Percentiles rank a stretch among this genome's conserved stretches.
Conservation (phyloP, 768 basidiomycete genomes). For the Agaricus sinodeliciosus region DNA sequence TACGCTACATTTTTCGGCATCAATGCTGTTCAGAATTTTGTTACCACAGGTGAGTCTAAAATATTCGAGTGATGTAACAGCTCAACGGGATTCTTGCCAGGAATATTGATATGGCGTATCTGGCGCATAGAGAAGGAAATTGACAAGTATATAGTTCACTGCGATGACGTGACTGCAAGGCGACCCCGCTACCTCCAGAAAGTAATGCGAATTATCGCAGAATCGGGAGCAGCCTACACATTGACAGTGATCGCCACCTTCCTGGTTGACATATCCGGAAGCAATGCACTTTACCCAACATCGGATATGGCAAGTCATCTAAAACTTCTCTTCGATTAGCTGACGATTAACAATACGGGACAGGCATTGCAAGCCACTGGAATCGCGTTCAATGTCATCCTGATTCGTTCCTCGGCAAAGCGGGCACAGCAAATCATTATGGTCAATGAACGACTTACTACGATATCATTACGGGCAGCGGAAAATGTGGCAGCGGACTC, state of each 20-base stretch:
- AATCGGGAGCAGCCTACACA: constrained; percentile 5
- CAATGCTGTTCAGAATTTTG: constrained; percentile 2
- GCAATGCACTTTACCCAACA: neutral
- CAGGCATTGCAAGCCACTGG: neutral
- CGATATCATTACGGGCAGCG: too few species aligned
- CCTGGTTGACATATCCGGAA: neutral
- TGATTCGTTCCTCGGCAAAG: neutral
- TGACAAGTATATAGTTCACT: neutral
- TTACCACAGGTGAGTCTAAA: neutral
- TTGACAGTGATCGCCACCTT: neutral
- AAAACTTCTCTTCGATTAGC: too few species aligned
- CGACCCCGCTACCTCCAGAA: neutral
- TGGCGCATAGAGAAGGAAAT: constrained; percentile 3
- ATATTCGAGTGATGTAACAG: neutral
- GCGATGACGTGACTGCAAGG: too few species aligned
- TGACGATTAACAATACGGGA: too few species aligned
- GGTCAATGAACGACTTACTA: neutral
- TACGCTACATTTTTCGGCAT: neutral
- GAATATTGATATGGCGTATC: constrained; percentile 5
- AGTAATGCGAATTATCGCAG: constrained; percentile 1
- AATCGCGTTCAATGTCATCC: constrained; percentile 1
- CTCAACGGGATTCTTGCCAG: neutral
- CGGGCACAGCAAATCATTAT: neutral
- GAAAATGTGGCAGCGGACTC: too few species aligned
- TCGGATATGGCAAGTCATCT: neutral